Percentiles rank a stretch among this genome's conserved stretches.
phyloP scores from a whole-genome alignment of 257 asterid genomes.

The Fraxinus pennsylvanica region DNA sequence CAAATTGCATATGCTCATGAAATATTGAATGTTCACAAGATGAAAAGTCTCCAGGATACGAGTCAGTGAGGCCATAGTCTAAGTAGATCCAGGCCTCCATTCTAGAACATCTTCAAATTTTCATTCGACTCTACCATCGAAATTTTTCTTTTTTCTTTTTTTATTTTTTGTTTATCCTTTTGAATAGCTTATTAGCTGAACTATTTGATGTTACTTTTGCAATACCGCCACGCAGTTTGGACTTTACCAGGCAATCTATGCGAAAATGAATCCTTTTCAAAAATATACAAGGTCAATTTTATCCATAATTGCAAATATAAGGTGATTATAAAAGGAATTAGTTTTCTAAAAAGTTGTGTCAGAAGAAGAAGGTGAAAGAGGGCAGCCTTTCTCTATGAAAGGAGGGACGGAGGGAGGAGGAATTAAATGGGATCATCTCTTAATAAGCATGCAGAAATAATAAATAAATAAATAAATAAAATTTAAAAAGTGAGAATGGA shows the following conservation, averaged over 20 bases:
- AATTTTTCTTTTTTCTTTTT: not conserved
- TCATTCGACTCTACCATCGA: not conserved
- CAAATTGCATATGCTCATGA: not conserved
- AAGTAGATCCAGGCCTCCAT: not conserved
- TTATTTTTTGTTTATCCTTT: not conserved
- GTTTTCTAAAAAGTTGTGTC: not conserved
- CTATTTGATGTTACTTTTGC: not conserved
- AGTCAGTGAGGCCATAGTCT: not conserved
- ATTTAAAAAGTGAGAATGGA: not conserved
- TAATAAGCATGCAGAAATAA: not conserved
- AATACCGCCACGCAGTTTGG: not conserved
- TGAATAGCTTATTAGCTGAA: not conserved
- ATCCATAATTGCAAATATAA: not conserved
- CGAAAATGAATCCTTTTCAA: not conserved
- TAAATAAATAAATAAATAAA: not conserved
- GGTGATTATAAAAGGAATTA: not conserved
- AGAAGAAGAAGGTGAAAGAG: not conserved
- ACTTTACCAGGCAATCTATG: not conserved
- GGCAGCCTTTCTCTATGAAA: not conserved
- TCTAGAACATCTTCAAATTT: not conserved
- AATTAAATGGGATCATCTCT: not conserved
- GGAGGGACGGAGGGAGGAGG: not conserved
- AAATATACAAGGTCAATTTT: not conserved
- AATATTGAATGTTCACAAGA: not conserved
- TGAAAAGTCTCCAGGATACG: not conserved